Base-by-base conservation (phyloP, 2,329 filamentous ascomycete genomes). In the Colletotrichum sp. region DNA sequence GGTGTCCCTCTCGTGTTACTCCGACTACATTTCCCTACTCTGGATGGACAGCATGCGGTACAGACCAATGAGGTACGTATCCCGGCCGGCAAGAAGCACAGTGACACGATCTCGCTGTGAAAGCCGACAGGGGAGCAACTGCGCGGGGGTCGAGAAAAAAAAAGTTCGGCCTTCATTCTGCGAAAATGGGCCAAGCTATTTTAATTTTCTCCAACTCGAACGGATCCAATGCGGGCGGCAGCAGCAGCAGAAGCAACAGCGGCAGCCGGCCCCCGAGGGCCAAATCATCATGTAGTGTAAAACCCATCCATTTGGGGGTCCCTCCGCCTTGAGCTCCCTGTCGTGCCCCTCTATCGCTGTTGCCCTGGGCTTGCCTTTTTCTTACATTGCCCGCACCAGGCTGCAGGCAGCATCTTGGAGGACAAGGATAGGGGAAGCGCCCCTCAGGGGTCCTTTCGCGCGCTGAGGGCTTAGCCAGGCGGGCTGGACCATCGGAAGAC, bases 1-100 rank as follows among this genome's bases (percentile, higher is more conserved):
- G 70, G 67, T 70, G 70, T 70, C 70, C 67, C 70, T 73, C 70
- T 66, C 55, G 36, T 34, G 36, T 61, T 29, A 55, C 24, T 65
- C 27, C 18, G 57, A 54, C 33, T 66, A 66, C 51, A 34, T 66
- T 61, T 59, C 66, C 55, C 33, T 18, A 51, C 43, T 51, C 43
- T 51, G 43, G 43, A 21, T 21, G 43, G 43, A 51, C 43, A 51
- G n/a, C 43, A 51, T 47, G 43, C n/a, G 16, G 57, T 34, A 34
- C 57, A 59, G 58, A 51, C 43, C 21, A 51, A 24, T 24, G 18
- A 51, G 43, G 51, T 66, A 66, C 64, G 64, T 66, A 68, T 59
- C 66, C 55, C 33, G 24, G 34, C 33, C 55, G 55, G 29, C 57
- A 65, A 58, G 34, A 47, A 27, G 57, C 29, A 36, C 18, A 61